Base-by-base conservation (phyloP, 768 basidiomycete species). In the Mycena haematopus region DNA sequence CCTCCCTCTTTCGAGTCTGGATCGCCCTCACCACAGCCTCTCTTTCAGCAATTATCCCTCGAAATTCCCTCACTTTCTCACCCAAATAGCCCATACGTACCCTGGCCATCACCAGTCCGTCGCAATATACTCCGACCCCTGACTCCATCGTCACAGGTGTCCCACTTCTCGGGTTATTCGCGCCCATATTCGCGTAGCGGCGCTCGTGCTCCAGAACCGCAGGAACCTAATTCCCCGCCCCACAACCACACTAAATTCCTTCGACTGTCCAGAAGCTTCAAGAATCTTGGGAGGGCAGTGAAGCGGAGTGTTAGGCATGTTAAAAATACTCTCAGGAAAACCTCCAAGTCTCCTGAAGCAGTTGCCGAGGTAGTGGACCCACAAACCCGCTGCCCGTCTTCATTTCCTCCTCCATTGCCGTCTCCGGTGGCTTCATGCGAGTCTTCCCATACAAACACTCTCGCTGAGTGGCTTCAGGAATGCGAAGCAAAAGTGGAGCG, bases 31-130 rank as follows among this genome's bases (percentile, higher is more conserved):
- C 38, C 52, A 50, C 58, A 19, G 38, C 45, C 50, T 65, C 57
- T 38, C 62, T 62, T 36, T 67, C 58, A 38, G 56, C 68, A 53
- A 63, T 68, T 54, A 72, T 73, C 3, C 69, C 72, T 40, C 75
- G 73, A 67, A 66, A 72, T 78, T 35, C 76, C 80, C 8, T 72
- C 78, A 25, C 75, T 82, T 33, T 77, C 76, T 44, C 81, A 85
- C 69, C 82, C 83, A 7, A 84, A 84, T 54, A 83, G 80, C 68
- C 84, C 84, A n/a, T 85, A 84, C 55, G 79, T 83, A 6, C 84
- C 84, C 10, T 85, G 82, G 83, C 68, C 76, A 6, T 70, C 75
- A 29, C 72, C 77, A 25, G 72, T 69, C 75, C 85, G 70, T 74
- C 85, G 59, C 59, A 75, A 72, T 65, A 79, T 76, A 66, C 78